Conservation (phyloP, 495 filamentous ascomycete genomes). For the Sphaerosporella brunnea region DNA sequence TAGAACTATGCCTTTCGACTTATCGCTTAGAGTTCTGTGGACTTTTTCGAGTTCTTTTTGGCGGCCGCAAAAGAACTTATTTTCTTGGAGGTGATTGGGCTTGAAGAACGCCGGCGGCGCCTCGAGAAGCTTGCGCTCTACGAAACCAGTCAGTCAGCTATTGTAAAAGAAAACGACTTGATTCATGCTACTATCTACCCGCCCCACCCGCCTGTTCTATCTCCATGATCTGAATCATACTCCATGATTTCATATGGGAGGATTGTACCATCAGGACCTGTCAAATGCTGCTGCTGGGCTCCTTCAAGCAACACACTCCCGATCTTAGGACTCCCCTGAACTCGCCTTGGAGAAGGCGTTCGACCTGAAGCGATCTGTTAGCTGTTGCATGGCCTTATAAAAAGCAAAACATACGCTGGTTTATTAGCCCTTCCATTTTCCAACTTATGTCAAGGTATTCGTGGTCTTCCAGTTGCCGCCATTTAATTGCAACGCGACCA, state of each 20-base stretch:
- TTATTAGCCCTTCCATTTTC: not conserved
- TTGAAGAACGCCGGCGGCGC: conserved; percentile 32
- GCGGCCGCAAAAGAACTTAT: conserved; percentile 59
- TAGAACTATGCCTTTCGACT: conserved; percentile 47
- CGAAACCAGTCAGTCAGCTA: not conserved
- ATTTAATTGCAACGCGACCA: conserved; percentile 39
- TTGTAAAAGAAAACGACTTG: not conserved
- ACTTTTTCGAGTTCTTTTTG: conserved; percentile 49
- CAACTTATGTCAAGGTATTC: not conserved
- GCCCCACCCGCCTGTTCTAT: not conserved
- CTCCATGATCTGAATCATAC: conserved; percentile 4
- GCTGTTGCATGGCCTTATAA: too few relatives aligned
- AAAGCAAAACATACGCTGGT: not conserved
- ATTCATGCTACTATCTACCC: conserved; percentile 1
- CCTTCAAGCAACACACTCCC: not conserved
- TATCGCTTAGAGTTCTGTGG: conserved; percentile 48
- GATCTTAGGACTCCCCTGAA: not conserved
- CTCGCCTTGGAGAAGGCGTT: conserved; percentile 1
- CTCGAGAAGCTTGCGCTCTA: conserved; percentile 1
- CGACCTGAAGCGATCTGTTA: not conserved
- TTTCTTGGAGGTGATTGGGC: conserved; percentile 59
- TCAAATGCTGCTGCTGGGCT: not conserved
- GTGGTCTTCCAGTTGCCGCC: conserved; percentile 38
- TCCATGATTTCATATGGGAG: conserved; percentile 5
- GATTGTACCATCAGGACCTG: conserved; percentile 3